These are phyloP conservation scores for Collybiopsis luxurians DNA, from an alignment of 768 basidiomycete species.

Conservation along the genomic window DNA sequence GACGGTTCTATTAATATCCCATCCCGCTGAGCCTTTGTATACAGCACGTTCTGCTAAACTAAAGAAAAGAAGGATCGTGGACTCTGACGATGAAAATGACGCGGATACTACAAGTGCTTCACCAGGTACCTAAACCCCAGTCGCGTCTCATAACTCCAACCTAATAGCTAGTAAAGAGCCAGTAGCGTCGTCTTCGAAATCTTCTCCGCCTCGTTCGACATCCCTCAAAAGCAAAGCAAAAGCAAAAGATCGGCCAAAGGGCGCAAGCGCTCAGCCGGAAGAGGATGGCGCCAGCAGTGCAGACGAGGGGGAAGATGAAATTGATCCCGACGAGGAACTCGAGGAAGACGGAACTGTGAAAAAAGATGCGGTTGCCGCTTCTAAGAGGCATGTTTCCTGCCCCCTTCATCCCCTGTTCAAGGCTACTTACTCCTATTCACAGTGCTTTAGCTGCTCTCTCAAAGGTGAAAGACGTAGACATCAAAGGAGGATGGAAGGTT, in stretches of 20 bases:
- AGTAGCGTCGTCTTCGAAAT: not conserved
- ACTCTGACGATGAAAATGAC: slow-evolving; percentile 53
- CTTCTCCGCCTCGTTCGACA: not conserved
- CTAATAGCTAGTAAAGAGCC: not conserved
- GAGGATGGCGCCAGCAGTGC: slow-evolving; percentile 29
- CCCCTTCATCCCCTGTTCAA: not conserved
- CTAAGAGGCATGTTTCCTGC: slow-evolving; percentile 55
- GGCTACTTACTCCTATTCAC: not conserved
- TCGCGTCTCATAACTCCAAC: not conserved
- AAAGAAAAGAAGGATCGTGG: slow-evolving; percentile 53
- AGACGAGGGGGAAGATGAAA: slow-evolving; percentile 39
- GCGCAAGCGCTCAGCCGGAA: slow-evolving; percentile 26
- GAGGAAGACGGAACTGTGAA: slow-evolving; percentile 39
- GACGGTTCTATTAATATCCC: not conserved
- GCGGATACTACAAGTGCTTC: slow-evolving; percentile 6
- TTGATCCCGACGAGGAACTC: slow-evolving; percentile 33
- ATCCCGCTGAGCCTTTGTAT: not conserved
- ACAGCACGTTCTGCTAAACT: slow-evolving; percentile 27
- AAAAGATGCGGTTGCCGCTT: slow-evolving; percentile 41
- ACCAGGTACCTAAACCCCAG: not conserved
- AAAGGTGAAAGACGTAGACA: slow-evolving; percentile 65
- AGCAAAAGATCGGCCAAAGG: slow-evolving; percentile 23
- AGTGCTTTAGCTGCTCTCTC: slow-evolving; percentile 72
- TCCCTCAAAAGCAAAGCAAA: slow-evolving; percentile 17
- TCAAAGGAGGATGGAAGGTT: slow-evolving; percentile 78